A percentile compares a stretch with the other conserved stretches of the same genome.
Evolutionary conservation across 2,329 filamentous ascomycete species (phyloP).

Genomic region (Graphilbum sp.): DNA sequence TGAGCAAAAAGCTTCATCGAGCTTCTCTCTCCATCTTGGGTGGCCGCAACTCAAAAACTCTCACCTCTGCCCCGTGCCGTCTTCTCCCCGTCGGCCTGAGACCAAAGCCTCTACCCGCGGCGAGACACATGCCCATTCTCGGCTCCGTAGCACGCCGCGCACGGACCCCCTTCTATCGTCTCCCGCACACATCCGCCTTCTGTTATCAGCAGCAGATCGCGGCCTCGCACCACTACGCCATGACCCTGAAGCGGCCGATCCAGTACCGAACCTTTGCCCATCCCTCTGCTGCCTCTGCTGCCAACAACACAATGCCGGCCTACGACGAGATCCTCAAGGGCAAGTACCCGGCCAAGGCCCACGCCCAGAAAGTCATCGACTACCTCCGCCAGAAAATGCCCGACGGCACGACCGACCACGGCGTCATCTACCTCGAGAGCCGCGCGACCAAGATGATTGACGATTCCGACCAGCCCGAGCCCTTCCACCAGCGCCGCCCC

Average conservation of each 20-base stretch:
- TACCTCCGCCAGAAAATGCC: slow-evolving; percentile 54
- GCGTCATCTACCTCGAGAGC: slow-evolving; percentile 77
- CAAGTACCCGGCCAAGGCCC: slow-evolving; percentile 71
- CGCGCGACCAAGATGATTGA: slow-evolving; percentile 69
- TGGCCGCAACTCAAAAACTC: no score
- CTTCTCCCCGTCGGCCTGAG: no score
- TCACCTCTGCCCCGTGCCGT: no score
- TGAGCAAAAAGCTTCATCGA: no score
- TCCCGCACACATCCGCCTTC: no score
- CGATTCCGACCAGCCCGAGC: slow-evolving; percentile 72
- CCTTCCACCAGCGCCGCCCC: slow-evolving; percentile 74
- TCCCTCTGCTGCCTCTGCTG: neutral
- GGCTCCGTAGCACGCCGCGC: no score
- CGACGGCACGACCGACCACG: slow-evolving; percentile 29
- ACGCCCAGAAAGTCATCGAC: slow-evolving; percentile 69
- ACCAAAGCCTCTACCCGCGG: no score
- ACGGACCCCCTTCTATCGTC: no score
- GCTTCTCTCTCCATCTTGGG: no score
- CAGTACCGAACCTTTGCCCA: neutral
- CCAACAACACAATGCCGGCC: slow-evolving; percentile 3
- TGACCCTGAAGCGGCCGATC: neutral
- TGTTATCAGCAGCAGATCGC: no score
- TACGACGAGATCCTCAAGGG: slow-evolving; percentile 34
- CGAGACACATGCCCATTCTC: neutral
- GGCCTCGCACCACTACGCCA: no score